Conservation (phyloP, 331 rosid species). For the Stylosanthes scabra region DNA sequence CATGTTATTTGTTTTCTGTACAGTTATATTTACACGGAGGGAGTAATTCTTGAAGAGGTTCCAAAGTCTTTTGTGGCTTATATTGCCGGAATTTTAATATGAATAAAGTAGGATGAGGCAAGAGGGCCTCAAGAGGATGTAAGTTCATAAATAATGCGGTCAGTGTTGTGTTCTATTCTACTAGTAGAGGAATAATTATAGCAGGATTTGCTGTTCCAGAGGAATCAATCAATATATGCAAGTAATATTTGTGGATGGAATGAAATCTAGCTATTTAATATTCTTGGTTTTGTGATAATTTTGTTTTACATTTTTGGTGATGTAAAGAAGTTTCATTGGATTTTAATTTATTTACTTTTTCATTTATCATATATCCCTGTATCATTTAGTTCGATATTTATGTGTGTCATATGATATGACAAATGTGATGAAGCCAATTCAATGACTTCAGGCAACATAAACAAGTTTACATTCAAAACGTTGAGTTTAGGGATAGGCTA, state of each 20-base stretch:
- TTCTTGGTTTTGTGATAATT: neutral
- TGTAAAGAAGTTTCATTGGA: neutral
- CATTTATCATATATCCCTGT: too few relatives aligned
- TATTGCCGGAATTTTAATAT: neutral
- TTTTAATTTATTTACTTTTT: too few relatives aligned
- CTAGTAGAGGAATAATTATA: neutral
- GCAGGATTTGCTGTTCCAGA: slow-evolving; percentile 25
- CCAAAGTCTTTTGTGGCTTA: neutral
- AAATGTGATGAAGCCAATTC: neutral
- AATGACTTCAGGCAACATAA: too few relatives aligned
- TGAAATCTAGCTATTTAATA: neutral
- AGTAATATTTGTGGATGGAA: neutral
- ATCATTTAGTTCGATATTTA: too few relatives aligned
- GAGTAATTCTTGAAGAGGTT: neutral
- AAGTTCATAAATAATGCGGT: slow-evolving; percentile 29
- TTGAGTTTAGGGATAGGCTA: too few relatives aligned
- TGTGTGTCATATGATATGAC: neutral
- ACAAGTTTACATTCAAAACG: too few relatives aligned
- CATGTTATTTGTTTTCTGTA: too few relatives aligned
- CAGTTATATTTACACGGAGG: too few relatives aligned
- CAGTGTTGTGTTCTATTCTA: neutral
- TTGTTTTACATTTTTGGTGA: neutral
- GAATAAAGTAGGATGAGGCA: slow-evolving; percentile 13
- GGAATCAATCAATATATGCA: slow-evolving; percentile 8
- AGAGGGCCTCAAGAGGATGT: neutral